Evolutionary conservation across 768 basidiomycete species (phyloP), one percentile per base, ranked within the genome.

Genomic region (Boletus edulis): DNA sequence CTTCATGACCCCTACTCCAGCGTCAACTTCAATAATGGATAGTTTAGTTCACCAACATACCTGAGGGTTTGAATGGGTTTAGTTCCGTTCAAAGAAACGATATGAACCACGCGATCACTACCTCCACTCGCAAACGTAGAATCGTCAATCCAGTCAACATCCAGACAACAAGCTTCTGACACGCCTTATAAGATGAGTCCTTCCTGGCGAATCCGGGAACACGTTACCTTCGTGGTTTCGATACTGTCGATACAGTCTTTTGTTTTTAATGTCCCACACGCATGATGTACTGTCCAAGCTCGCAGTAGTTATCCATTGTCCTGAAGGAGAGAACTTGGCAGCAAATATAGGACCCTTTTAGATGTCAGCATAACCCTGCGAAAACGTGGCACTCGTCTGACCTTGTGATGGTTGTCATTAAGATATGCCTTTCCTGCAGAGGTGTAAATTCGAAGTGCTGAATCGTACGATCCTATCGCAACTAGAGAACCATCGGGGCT

Each of bases 331-430:
- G 63, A 93, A 94, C 52, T 83, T 81, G 43, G 84, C 80, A 41
- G 89, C 81, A 64, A 93, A 92, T 67, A 93, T 85, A 31, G 90
- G 87, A 52, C 84, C 89, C 88, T 91, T 70, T 70, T 50, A 63
- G 54, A 57, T 61, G 61, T 70, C 51, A 66, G 65, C 56, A 59
- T 48, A 22, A 27, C 5, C 39, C 31, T 49, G 24, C 43, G 39
- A 52, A 35, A 37, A 34, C 31, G 32, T 45, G 46, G 17, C 12
- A 32, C 31, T 46, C 34, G 9, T 44, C 74, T 69, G 73, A 89
- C 89, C 80, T 84, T 75, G 62, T 91, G 89, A 55, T 83, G 80
- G 31, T 75, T 67, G 64, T 85, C 78, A 27, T 78, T 75, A 61
- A 89, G 82, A 70, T 89, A 86, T 20, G 81, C 53, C 24, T 79